Base-by-base conservation (phyloP, 495 filamentous ascomycete genomes). In the Haplographium delicatum region DNA sequence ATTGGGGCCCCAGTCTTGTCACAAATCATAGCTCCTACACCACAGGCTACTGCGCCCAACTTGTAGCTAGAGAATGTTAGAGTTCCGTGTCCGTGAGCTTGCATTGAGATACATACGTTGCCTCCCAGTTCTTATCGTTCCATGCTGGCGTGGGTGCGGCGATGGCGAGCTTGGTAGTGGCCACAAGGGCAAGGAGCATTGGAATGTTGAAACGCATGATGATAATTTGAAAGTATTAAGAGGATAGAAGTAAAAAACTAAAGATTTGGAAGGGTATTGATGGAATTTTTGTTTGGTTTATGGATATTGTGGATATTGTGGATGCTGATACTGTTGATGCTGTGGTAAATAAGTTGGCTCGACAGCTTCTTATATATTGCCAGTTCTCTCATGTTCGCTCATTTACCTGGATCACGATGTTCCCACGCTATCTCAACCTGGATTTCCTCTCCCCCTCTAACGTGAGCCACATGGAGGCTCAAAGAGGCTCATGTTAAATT, bases 161-260 rank as follows among this genome's bases (percentile, higher is more conserved):
- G 37, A 16, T 20, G 37, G 37, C 37, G 37, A 40, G 37, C 37
- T 40, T n/a, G 18, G 37, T 40, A 40, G 37, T 40, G 37, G 37
- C 37, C 37, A 40, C 37, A 20, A 40, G 37, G 37, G 37, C 37
- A 40, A 40, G 7, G 37, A 40, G 37, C 37, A 40, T 40, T 40
- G 13, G 13, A 40, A 40, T 40, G 37, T 40, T 40, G 37, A 40
- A 40, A n/a, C 18, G 11, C 37, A 40, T 40, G 37, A 20, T 40
- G 11, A 20, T 40, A 15, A 16, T 40, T 15, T 15, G 37, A 40
- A 40, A 16, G 8, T 8, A 8, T 8, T n/a, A 40, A 16, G 37
- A 20, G 37, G 37, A 15, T 40, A 40, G 37, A 40, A 20, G 18
- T 40, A 40, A 16, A 40, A 7, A 40, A 20, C 7, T 40, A 40